These are phyloP conservation scores for Nicotiana benthamiana DNA, from an alignment of 257 asterid species.

Conservation along the genomic window DNA sequence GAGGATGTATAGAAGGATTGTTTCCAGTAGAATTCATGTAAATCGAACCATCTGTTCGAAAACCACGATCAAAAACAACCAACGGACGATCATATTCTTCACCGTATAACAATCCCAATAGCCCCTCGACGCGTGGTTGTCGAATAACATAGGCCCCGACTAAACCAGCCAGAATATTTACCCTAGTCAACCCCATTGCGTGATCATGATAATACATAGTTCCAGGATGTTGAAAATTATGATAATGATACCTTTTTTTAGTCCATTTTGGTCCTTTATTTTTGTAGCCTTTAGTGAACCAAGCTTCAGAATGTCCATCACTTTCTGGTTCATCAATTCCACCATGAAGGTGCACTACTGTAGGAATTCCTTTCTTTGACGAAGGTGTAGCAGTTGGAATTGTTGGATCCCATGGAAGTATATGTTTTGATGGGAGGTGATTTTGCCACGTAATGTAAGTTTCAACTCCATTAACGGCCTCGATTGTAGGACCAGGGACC, in stretches of 20 bases:
- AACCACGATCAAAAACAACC: conserved; percentile 63
- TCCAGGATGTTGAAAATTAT: conserved; percentile 78
- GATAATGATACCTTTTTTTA: conserved; percentile 41
- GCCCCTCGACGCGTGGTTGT: conserved; percentile 45
- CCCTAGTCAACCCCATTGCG: conserved; percentile 87
- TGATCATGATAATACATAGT: conserved; percentile 88
- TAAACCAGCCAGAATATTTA: conserved; percentile 80
- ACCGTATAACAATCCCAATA: conserved; percentile 38
- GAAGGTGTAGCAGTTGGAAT: conserved; percentile 62
- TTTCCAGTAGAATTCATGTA: conserved; percentile 74
- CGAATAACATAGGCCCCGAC: conserved; percentile 61
- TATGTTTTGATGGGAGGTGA: conserved; percentile 70
- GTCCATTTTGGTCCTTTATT: conserved; percentile 61
- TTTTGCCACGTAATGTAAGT: conserved; percentile 52
- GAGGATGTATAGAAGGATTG: conserved; percentile 68
- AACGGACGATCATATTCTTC: conserved; percentile 52
- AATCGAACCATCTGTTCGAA: conserved; percentile 46
- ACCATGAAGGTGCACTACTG: conserved; percentile 90
- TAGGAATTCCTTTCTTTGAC: conserved; percentile 48
- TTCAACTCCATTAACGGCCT: conserved; percentile 54
- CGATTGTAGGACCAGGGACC: conserved; percentile 89
- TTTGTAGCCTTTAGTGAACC: conserved; percentile 59
- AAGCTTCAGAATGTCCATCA: conserved; percentile 54
- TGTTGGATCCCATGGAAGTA: conserved; percentile 79
- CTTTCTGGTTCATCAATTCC: conserved; percentile 60